Base-by-base conservation (phyloP, 2,329 filamentous ascomycete genomes). In the Plectosphaerella cucumerina region DNA sequence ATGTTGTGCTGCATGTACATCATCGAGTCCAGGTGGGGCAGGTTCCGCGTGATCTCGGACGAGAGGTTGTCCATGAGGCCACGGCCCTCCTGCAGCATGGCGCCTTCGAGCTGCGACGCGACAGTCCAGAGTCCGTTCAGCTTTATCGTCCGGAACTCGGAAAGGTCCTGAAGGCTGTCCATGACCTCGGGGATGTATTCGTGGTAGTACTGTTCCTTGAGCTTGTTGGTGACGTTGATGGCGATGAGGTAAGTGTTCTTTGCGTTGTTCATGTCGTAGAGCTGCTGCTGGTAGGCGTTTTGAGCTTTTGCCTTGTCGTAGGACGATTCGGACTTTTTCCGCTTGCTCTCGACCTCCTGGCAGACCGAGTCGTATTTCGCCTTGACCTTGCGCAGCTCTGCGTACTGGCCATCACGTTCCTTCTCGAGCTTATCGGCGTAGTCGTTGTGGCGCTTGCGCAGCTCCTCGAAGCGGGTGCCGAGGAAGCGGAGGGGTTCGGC, bases 171-270 rank as follows among this genome's bases (percentile, higher is more conserved):
- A 52, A 99, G 72, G 60, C 92, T 92, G 71, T 97, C 90, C 65
- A 99, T 80, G 52, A 97, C 73, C 65, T 97, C 94, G 9, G 94
- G 94, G 18, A 99, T 80, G 67, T 97, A 97, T 68, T 97, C 91
- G 66, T 97, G 87, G 65, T 96, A 99, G 74, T 97, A 97, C 65
- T 87, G 90, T 66, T 97, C 91, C 74, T 97, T 99, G 64, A 96
- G 86, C 73, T 94, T 96, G 71, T 99, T 99, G 33, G 92, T 95
- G 52, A 97, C 90, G 65, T 96, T 96, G 73, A 99, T 96, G 54
- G 85, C 82, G 62, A 99, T 96, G 54, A 99, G 75, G 65, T 99
- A 99, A n/a, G 89, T 91, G 68, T 99, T 99, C 77, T 99, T 99
- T 67, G 87, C 81, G 66, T 99, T 99, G 71, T 94, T 89, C 94